phyloP scores from a whole-genome alignment of 73 alveolate genomes.

The Paramecium pentaurelia region DNA sequence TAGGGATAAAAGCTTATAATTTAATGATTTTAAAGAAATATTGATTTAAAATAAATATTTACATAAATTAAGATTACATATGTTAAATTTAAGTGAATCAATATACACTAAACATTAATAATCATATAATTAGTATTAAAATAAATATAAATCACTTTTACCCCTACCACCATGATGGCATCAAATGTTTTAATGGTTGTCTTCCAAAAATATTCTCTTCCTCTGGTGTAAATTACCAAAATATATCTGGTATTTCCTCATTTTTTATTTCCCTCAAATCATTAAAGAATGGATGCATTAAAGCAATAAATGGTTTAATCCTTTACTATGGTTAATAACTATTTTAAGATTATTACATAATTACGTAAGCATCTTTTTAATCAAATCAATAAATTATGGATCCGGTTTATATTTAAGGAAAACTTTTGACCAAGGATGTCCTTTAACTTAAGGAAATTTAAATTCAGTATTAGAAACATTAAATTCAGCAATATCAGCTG shows the following conservation, averaged over 20 bases:
- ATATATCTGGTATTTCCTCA: not conserved
- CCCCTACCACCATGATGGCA: not conserved
- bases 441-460: slow-evolving; percentile 68
- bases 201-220: slow-evolving; percentile 32
- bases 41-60: too few species aligned
- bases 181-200: not conserved
- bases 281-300: slow-evolving; percentile 26
- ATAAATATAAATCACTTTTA: not conserved
- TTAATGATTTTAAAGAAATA: too few species aligned
- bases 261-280: not conserved
- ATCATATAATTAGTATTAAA: not conserved
- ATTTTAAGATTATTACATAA: not conserved
- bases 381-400: not conserved
- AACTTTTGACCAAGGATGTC: slow-evolving; percentile 31
- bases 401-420: slow-evolving; percentile 17
- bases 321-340: not conserved
- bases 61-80: too few species aligned
- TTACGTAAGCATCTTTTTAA: not conserved
- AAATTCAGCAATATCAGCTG: slow-evolving; percentile 77
- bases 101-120: not conserved
- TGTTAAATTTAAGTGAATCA: not conserved
- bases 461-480: slow-evolving; percentile 82
- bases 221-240: slow-evolving; percentile 35
- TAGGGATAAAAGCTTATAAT: too few species aligned
- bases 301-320: slow-evolving; percentile 16